phyloP scores from a whole-genome alignment of 495 filamentous ascomycete species.

The Talaromyces wortmannii region DNA sequence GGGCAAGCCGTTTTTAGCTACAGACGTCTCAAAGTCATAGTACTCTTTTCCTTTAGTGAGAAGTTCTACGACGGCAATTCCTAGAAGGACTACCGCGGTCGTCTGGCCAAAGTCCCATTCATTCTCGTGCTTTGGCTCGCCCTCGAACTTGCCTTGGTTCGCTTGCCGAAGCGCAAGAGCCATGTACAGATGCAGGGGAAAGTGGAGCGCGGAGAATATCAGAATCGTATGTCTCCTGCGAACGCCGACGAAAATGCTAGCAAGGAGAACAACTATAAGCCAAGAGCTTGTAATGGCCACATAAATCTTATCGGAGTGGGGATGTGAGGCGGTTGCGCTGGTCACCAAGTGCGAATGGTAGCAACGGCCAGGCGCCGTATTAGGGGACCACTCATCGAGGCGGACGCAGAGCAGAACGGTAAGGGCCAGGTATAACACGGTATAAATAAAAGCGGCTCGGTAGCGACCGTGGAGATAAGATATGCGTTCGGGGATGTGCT shows the following conservation, averaged over 20 bases:
- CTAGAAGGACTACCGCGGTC: slow-evolving; percentile 23
- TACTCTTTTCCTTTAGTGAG: slow-evolving; percentile 17
- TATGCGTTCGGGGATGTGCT: background rate
- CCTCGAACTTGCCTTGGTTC: slow-evolving; percentile 22
- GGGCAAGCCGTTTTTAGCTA: slow-evolving; percentile 5
- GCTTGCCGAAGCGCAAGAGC: slow-evolving; percentile 22
- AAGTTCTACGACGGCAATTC: slow-evolving; percentile 16
- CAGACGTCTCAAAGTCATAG: slow-evolving; percentile 16
- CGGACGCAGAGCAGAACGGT: slow-evolving; percentile 22
- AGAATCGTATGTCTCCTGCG: slow-evolving; percentile 16
- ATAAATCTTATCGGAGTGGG: slow-evolving; percentile 18
- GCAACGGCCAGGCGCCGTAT: slow-evolving; percentile 15
- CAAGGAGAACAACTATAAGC: slow-evolving; percentile 20
- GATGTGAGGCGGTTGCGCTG: slow-evolving; percentile 11
- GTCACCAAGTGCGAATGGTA: slow-evolving; percentile 20
- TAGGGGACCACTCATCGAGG: slow-evolving; percentile 18
- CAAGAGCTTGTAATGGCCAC: slow-evolving; percentile 20
- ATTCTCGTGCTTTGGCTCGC: slow-evolving; percentile 19
- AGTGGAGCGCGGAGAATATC: slow-evolving; percentile 18
- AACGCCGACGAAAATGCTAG: slow-evolving; percentile 16
- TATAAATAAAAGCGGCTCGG: slow-evolving; percentile 20
- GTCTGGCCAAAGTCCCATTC: slow-evolving; percentile 33
- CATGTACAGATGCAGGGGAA: slow-evolving; percentile 31
- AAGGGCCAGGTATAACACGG: slow-evolving; percentile 18
- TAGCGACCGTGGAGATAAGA: slow-evolving; percentile 14